Evolutionary conservation across 75 land plant species (phyloP).

Genomic region (Pinus taeda): DNA sequence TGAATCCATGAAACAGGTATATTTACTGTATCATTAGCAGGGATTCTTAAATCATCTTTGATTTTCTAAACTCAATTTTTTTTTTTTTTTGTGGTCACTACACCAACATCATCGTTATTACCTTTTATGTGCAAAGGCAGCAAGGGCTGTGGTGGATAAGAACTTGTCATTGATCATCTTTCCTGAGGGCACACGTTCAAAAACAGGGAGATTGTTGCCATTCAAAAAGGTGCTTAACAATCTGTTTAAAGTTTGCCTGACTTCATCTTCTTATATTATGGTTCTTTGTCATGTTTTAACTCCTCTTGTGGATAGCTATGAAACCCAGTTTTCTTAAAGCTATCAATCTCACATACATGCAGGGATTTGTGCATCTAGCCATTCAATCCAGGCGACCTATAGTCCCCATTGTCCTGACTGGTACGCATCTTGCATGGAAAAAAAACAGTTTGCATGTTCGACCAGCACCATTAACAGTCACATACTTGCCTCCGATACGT

Average conservation of each 20-base stretch:
- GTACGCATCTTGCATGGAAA: conserved; percentile 51
- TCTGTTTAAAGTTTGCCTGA: neutral
- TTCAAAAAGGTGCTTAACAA: conserved; percentile 38
- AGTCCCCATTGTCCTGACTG: conserved; percentile 47
- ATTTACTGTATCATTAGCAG: neutral
- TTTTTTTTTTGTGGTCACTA: neutral
- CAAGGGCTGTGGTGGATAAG: conserved; percentile 27
- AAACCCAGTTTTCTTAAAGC: neutral
- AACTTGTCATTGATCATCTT: conserved; percentile 44
- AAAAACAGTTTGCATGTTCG: conserved; percentile 39
- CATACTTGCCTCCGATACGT: conserved; percentile 37
- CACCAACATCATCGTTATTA: neutral
- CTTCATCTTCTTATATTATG: neutral
- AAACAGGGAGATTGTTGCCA: conserved; percentile 42
- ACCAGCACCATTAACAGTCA: conserved; percentile 42
- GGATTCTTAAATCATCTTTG: neutral
- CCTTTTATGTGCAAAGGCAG: conserved; percentile 19
- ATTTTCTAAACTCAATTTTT: neutral
- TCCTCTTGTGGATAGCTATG: neutral
- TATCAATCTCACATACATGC: neutral
- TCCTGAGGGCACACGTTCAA: conserved; percentile 52
- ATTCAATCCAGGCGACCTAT: conserved; percentile 40
- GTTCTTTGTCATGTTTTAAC: neutral
- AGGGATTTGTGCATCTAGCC: conserved; percentile 52
- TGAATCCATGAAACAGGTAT: conserved; percentile 45